Conservation (phyloP, 1,139 yeast species). For the Geotrichum candidum region DNA sequence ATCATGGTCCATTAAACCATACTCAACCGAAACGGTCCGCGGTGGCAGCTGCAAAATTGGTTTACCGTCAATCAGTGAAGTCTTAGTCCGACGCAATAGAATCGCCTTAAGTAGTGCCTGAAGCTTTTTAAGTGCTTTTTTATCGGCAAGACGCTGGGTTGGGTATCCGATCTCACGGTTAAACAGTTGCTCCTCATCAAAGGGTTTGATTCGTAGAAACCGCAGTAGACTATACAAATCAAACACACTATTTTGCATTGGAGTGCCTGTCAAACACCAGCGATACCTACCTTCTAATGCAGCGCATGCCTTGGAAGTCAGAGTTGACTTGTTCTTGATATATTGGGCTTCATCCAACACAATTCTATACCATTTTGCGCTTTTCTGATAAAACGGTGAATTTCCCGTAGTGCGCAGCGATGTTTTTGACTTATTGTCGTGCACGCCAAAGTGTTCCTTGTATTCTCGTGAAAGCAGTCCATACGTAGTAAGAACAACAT, state of each 20-base stretch:
- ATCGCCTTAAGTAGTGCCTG: conserved; percentile 71
- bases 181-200: conserved; percentile 47
- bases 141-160: conserved; percentile 34
- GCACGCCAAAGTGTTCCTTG: conserved; percentile 38
- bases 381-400: conserved; percentile 59
- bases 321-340: conserved; percentile 69
- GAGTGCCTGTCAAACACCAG: conserved; percentile 91
- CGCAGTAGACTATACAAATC: conserved; percentile 75
- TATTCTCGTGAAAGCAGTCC: conserved; percentile 54
- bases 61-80: conserved; percentile 69
- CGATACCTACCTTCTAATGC: conserved; percentile 51
- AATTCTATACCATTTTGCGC: conserved; percentile 51
- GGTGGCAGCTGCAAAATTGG: conserved; percentile 65
- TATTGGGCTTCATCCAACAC: conserved; percentile 89
- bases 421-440: conserved; percentile 36
- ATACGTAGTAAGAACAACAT: conserved; percentile 76
- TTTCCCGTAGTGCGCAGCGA: conserved; percentile 36
- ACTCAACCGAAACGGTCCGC: conserved; percentile 47
- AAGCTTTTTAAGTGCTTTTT: conserved; percentile 49
- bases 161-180: conserved; percentile 55
- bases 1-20: conserved; percentile 51
- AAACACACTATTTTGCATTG: conserved; percentile 79
- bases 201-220: conserved; percentile 58
- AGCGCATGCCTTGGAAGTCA: conserved; percentile 62
- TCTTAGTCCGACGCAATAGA: conserved; percentile 72